Base-by-base conservation (phyloP, 257 asterid species). In the Solanum boliviense region DNA sequence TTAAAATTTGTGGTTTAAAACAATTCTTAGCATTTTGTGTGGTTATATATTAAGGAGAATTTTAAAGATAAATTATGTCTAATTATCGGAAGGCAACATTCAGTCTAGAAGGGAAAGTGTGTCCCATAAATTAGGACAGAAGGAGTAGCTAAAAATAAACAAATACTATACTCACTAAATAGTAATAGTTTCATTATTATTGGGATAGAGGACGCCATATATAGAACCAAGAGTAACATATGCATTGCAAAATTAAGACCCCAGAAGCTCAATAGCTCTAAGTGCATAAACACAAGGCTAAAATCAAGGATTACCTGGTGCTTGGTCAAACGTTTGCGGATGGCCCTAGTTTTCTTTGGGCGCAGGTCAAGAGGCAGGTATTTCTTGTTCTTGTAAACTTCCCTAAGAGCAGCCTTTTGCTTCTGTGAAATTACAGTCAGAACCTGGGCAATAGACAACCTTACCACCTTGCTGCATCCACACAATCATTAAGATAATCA, bases 361-460 rank as follows among this genome's bases (percentile, higher is more conserved):
- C 96, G 94, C 89, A 94, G 94, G 89, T 94, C 96, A 67, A 94
- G 95, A 0, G 94, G 96, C 89, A 94, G 83, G 86, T 93, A 94
- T 88, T 93, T 94, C 86, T 93, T 93, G 85, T 92, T 93, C 91
- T 93, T 91, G 91, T 94, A 94, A 23, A 85, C 96, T 72, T 93
- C 95, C 29, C 95, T 87, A 20, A 93, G 88, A 13, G 92, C 94
- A 11, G 93, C 11, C 87, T 94, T 94, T 90, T 94, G 95, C 88
- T 90, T 94, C 92, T 94, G 95, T 27, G 96, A 93, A 34, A 94
- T 92, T 21, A 94, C 94, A 44, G 96, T 94, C 85, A 94, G 86
- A 88, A 94, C 95, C 90, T 93, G 96, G 6, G 95, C 95, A 34
- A 94, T 94, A 12, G 95, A 93, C 46, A 88, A 76, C 91, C 96